A percentile compares a stretch with the other conserved stretches of the same genome.
phyloP scores from a whole-genome alignment of 768 basidiomycete species.

The Glaciozyma antarctica region DNA sequence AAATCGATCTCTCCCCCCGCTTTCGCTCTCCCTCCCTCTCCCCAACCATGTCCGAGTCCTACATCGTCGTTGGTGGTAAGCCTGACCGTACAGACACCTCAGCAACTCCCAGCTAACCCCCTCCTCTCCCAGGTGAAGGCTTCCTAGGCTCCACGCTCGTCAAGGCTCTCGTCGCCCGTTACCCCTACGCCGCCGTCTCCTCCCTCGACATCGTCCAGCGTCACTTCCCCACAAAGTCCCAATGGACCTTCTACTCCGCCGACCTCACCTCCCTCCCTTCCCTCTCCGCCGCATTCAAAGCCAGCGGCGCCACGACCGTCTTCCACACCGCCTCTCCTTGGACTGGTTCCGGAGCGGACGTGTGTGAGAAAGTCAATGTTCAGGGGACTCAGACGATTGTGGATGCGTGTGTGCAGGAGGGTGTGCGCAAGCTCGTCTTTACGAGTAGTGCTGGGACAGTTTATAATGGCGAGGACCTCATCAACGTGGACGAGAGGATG shows the following conservation, averaged over 20 bases:
- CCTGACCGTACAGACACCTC: neutral
- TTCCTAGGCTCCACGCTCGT: slow-evolving; percentile 89
- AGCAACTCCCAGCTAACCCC: neutral
- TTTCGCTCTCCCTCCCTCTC: neutral
- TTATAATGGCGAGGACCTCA: slow-evolving; percentile 69
- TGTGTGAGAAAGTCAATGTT: slow-evolving; percentile 90
- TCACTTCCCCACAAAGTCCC: slow-evolving; percentile 42
- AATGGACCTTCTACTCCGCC: slow-evolving; percentile 63
- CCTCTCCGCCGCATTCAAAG: slow-evolving; percentile 61
- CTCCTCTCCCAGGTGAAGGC: slow-evolving; percentile 42
- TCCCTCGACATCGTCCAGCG: slow-evolving; percentile 89
- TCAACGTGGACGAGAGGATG: slow-evolving; percentile 79
- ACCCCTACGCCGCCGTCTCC: slow-evolving; percentile 56
- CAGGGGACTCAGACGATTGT: slow-evolving; percentile 80
- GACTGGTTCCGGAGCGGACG: slow-evolving; percentile 44
- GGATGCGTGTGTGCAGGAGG: slow-evolving; percentile 60
- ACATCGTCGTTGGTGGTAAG: slow-evolving; percentile 87
- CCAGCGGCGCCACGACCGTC: slow-evolving; percentile 71
- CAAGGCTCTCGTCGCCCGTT: slow-evolving; percentile 65
- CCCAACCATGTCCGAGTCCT: slow-evolving; percentile 48
- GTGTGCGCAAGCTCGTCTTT: slow-evolving; percentile 79
- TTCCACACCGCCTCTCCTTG: slow-evolving; percentile 86
- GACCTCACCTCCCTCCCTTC: slow-evolving; percentile 73
- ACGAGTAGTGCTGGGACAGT: slow-evolving; percentile 87
- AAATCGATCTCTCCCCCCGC: neutral